These are phyloP conservation scores for Phytomonas sp. DNA, from an alignment of 208 protist genomes.

Conservation along the genomic window DNA sequence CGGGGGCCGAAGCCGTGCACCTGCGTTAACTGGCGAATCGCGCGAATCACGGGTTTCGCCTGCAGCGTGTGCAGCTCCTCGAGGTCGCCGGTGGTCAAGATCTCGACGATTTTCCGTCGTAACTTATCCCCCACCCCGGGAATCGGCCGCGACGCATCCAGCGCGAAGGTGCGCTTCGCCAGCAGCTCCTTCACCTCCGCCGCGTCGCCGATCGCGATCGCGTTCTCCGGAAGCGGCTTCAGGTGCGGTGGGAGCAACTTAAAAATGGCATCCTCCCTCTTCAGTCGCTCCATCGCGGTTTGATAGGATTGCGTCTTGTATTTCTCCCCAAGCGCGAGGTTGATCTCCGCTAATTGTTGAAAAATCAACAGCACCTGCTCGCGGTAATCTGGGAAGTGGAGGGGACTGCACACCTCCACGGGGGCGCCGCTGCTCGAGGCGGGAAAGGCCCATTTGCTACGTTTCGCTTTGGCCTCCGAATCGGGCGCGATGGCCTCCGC, in stretches of 20 bases:
- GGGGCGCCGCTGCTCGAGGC: slow-evolving; percentile 26
- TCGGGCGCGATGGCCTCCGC: background rate
- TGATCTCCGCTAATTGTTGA: slow-evolving; percentile 69
- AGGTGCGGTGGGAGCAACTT: slow-evolving; percentile 65
- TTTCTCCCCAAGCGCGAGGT: slow-evolving; percentile 60
- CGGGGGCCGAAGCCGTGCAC: slow-evolving; percentile 85
- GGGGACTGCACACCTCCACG: slow-evolving; percentile 8
- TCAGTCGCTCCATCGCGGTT: slow-evolving; percentile 46
- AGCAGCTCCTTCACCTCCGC: slow-evolving; percentile 23
- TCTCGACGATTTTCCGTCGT: slow-evolving; percentile 66
- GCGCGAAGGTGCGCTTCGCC: slow-evolving; percentile 26
- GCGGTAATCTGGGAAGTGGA: slow-evolving; percentile 66
- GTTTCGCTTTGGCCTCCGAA: slow-evolving; percentile 56
- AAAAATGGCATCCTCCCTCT: slow-evolving; percentile 56
- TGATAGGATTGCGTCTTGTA: slow-evolving; percentile 75
- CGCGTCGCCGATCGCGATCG: slow-evolving; percentile 8
- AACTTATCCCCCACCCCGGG: slow-evolving; percentile 64
- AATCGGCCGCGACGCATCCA: slow-evolving; percentile 21
- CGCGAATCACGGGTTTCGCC: slow-evolving; percentile 64
- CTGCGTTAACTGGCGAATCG: slow-evolving; percentile 69
- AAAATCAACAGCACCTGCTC: slow-evolving; percentile 71
- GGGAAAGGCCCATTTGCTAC: slow-evolving; percentile 62
- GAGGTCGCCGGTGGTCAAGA: slow-evolving; percentile 70
- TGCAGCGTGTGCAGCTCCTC: slow-evolving; percentile 55
- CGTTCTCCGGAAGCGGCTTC: slow-evolving; percentile 34